Conservation (phyloP, 345 rosid genomes). For the Camelina neglecta region DNA sequence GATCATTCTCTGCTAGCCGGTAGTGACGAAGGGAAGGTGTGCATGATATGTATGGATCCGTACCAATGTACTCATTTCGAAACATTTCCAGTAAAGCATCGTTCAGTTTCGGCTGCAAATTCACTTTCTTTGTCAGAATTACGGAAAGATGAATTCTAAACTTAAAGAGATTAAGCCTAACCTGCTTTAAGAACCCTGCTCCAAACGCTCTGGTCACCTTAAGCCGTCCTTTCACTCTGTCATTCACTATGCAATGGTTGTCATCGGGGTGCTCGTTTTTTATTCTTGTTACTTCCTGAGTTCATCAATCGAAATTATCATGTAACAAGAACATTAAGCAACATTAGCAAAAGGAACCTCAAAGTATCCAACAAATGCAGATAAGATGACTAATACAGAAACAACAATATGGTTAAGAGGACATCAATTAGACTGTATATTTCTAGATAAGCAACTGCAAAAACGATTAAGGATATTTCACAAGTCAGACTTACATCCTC, state of each 20-base stretch:
- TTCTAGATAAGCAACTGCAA: background rate
- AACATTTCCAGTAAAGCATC: slow-evolving; percentile 85
- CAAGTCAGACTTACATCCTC: slow-evolving; percentile 74
- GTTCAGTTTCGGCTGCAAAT: slow-evolving; percentile 83
- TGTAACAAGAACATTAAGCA: slow-evolving; percentile 5
- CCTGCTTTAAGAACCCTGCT: slow-evolving; percentile 96
- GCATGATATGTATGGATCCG: slow-evolving; percentile 85
- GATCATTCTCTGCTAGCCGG: slow-evolving; percentile 78
- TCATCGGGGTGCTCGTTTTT: slow-evolving; percentile 97
- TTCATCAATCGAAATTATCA: slow-evolving; percentile 32
- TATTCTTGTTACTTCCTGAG: slow-evolving; percentile 91
- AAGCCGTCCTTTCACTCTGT: slow-evolving; percentile 92
- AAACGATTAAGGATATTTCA: background rate
- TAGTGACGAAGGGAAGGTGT: slow-evolving; percentile 86
- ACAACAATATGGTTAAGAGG: background rate
- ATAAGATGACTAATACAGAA: background rate
- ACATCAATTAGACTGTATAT: background rate
- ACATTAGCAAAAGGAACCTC: slow-evolving; percentile 3
- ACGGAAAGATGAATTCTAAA: background rate
- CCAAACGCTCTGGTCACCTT: slow-evolving; percentile 52
- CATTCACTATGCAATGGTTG: slow-evolving; percentile 82
- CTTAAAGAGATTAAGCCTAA: slow-evolving; percentile 37
- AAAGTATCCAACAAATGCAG: background rate
- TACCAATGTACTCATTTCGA: slow-evolving; percentile 85
- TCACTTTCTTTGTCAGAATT: slow-evolving; percentile 25